phyloP scores from a whole-genome alignment of 148 eudicot species.

The Talinum fruticosum region DNA sequence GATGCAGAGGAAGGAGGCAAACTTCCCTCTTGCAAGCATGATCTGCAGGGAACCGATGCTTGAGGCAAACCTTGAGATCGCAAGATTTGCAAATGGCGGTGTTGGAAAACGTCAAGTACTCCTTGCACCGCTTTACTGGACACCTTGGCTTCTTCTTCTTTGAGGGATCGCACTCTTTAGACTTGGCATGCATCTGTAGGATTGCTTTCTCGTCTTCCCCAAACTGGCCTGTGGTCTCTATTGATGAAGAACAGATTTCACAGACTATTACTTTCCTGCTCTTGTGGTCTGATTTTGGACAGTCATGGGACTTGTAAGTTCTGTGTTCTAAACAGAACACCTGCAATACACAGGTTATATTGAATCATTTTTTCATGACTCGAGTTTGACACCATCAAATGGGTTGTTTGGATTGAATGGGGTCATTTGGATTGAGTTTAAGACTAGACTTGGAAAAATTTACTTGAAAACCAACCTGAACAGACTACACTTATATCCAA shows the following conservation, averaged over 20 bases:
- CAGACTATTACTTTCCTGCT: conserved; percentile 73
- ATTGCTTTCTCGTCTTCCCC: conserved; percentile 48
- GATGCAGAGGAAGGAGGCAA: conserved; percentile 4
- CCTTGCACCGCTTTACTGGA: conserved; percentile 58
- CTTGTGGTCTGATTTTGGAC: conserved; percentile 56
- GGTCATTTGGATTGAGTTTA: background rate
- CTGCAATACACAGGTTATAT: conserved; percentile 29
- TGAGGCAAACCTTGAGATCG: conserved; percentile 56
- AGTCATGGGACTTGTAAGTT: conserved; percentile 64
- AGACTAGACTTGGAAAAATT: too few species aligned
- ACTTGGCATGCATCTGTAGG: conserved; percentile 51
- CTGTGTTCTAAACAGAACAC: conserved; percentile 80
- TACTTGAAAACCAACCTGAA: too few species aligned
- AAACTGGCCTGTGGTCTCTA: conserved; percentile 60
- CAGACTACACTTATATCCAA: too few species aligned
- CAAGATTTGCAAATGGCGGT: conserved; percentile 60
- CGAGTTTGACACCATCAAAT: background rate
- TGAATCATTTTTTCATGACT: background rate
- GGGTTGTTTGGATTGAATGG: background rate
- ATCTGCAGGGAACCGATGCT: conserved; percentile 70
- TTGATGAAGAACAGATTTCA: conserved; percentile 58
- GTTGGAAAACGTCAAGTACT: conserved; percentile 68
- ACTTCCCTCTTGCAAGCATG: conserved; percentile 42
- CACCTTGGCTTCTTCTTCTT: conserved; percentile 79
- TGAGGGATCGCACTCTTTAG: conserved; percentile 72